phyloP scores from a whole-genome alignment of 2,329 filamentous ascomycete genomes.

The Aspergillus vadensis region DNA sequence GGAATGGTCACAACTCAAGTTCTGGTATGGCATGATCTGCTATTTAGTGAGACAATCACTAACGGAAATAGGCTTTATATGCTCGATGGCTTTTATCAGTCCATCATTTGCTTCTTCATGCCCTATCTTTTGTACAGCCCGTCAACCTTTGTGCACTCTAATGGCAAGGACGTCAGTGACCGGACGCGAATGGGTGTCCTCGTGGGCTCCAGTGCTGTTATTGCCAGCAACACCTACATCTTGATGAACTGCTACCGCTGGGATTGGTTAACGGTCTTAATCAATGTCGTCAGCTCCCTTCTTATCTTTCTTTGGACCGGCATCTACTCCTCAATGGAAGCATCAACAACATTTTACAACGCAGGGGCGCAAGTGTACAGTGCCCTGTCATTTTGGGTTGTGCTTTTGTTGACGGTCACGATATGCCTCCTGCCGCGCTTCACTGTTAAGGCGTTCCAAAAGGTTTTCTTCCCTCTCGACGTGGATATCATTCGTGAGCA shows the following conservation, averaged over 20 bases:
- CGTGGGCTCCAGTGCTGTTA: constrained; percentile 78
- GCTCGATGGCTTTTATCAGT: constrained; percentile 92
- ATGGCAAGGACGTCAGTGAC: constrained; percentile 75
- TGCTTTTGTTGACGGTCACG: constrained; percentile 74
- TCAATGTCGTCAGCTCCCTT: constrained; percentile 78
- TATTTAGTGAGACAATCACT: constrained; percentile 22
- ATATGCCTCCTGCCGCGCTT: constrained; percentile 88
- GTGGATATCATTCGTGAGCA: constrained; percentile 96
- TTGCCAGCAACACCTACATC: constrained; percentile 92
- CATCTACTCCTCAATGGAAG: constrained; percentile 69
- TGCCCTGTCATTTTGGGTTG: constrained; percentile 82
- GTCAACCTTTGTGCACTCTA: constrained; percentile 68
- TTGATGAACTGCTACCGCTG: constrained; percentile 95
- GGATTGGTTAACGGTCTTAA: constrained; percentile 92
- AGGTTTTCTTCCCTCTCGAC: constrained; percentile 90
- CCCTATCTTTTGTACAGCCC: constrained; percentile 76
- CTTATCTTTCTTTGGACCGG: constrained; percentile 97
- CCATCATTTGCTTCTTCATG: constrained; percentile 88
- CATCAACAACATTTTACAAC: constrained; percentile 69
- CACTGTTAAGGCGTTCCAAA: constrained; percentile 81
- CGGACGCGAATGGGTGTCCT: constrained; percentile 83
- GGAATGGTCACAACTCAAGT: constrained; percentile 95
- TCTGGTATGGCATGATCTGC: constrained; percentile 66
- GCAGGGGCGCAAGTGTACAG: constrained; percentile 77
- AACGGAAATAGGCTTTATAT: constrained; percentile 74